Base-by-base conservation (phyloP, 1,139 yeast species). In the Pichia sp. region DNA sequence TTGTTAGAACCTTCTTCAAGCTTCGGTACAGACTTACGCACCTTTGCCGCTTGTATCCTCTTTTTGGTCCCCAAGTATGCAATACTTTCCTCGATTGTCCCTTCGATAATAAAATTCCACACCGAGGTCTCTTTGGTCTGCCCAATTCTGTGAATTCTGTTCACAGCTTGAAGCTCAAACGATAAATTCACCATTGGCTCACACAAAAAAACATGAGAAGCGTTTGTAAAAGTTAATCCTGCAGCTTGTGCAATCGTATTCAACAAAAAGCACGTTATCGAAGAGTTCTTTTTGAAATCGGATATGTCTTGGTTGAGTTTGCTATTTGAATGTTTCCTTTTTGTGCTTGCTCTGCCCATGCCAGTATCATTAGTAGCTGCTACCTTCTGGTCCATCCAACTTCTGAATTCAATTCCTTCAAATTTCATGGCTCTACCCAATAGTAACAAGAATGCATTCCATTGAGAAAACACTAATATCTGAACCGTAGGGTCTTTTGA, bases 181-280 rank as follows among this genome's bases (percentile, higher is more conserved):
- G 96, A 85, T 0, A 90, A 82, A 62, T 89, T 90, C n/a, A 91
- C 85, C 56, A 93, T 74, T 0, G 98, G 98, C 66, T 93, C 99
- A 67, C 96, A 85, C 10, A 90, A 67, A 59, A 88, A 85, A 0
- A 93, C 91, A 66, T 93, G 96, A 0, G 88, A 84, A 0, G 98
- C 98, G 71, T 91, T 91, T 13, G 90, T 82, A 57, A 93, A 74
- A 2, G 96, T 93, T 59, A 93, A 73, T 0, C 98, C 99, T 30
- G 96, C 82, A 9, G 96, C 90, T 63, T 90, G 88, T 0, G 91
- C 86, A 60, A 82, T 84, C 0, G 96, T 93, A 68, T 89, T 88
- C 58, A 93, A 70, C 42, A 93, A 68, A 62, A 91, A 83, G 66
- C 97, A 90, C 0, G 96, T 86, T n/a, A 87, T 77, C 0, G 71